A percentile compares a stretch with the other conserved stretches of the same genome.
These are phyloP conservation scores for Mycena olivaceomarginata DNA, from an alignment of 768 basidiomycete genomes.

Conservation along the genomic window DNA sequence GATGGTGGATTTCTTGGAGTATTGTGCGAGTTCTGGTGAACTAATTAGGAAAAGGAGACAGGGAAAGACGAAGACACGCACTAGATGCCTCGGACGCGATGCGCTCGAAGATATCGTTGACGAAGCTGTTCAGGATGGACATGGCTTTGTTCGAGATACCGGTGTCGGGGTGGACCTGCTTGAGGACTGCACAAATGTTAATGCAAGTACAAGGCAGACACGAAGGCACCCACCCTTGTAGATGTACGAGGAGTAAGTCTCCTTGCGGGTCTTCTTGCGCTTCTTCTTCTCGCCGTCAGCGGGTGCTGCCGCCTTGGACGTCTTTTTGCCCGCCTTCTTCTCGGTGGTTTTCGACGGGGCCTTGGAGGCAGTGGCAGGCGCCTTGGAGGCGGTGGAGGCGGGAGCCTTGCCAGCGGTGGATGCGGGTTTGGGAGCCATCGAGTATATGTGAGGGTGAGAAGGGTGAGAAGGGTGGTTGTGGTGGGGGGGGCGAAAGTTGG, in stretches of 20 bases:
- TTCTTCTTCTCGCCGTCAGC: slow-evolving; percentile 91
- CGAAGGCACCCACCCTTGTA: slow-evolving; percentile 84
- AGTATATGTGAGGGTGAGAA: slow-evolving; percentile 43
- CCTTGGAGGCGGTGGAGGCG: slow-evolving; percentile 82
- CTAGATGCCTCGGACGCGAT: slow-evolving; percentile 94
- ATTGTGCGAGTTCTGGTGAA: slow-evolving; percentile 90
- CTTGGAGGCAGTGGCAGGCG: slow-evolving; percentile 83
- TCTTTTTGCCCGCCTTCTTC: slow-evolving; percentile 91
- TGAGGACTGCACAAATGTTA: slow-evolving; percentile 77
- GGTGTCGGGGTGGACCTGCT: slow-evolving; percentile 98
- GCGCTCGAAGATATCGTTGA: slow-evolving; percentile 96
- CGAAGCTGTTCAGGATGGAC: slow-evolving; percentile 94
- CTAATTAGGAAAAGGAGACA: not conserved
- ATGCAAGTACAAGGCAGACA: not conserved
- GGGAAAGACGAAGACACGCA: slow-evolving; percentile 58
- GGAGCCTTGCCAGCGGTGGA: slow-evolving; percentile 90
- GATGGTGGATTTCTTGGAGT: slow-evolving; percentile 99
- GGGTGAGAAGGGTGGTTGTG: slow-evolving; percentile 47
- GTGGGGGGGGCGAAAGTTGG: slow-evolving; percentile 60
- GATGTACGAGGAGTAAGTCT: slow-evolving; percentile 96
- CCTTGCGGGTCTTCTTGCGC: slow-evolving; percentile 91
- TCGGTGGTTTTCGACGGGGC: slow-evolving; percentile 79
- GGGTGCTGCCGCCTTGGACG: slow-evolving; percentile 70
- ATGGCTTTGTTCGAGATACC: slow-evolving; percentile 99
- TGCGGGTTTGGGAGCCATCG: slow-evolving; percentile 89